Evolutionary conservation across 805 yeast species (phyloP).

Genomic region (Blastobotrys mokoenaii): DNA sequence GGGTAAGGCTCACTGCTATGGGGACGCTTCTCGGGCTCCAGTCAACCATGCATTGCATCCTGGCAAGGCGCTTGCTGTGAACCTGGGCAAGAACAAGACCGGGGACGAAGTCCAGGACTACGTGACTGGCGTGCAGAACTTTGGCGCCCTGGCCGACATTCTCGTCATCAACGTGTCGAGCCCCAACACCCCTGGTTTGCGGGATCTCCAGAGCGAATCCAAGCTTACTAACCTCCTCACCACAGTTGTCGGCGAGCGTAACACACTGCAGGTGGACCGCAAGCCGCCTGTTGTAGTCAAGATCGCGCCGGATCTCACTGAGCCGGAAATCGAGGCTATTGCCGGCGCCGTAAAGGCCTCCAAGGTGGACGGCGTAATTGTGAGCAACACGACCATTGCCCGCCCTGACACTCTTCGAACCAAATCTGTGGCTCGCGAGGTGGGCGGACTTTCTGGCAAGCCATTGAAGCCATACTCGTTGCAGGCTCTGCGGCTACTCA

Average conservation of each 20-base stretch:
- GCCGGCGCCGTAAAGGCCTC: slow-evolving; percentile 72
- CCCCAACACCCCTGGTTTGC: slow-evolving; percentile 92
- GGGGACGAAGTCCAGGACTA: slow-evolving; percentile 90
- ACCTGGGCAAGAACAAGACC: slow-evolving; percentile 84
- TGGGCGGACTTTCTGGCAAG: slow-evolving; percentile 89
- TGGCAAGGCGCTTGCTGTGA: slow-evolving; percentile 66
- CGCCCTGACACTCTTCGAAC: slow-evolving; percentile 63
- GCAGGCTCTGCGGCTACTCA: slow-evolving; percentile 58
- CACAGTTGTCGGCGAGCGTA: slow-evolving; percentile 63
- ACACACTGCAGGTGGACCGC: slow-evolving; percentile 34
- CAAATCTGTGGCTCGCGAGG: slow-evolving; percentile 40
- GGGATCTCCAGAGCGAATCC: slow-evolving; percentile 73
- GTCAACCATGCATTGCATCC: slow-evolving; percentile 45
- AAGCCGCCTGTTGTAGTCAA: slow-evolving; percentile 80
- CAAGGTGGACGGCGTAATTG: slow-evolving; percentile 81
- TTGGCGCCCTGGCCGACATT: slow-evolving; percentile 82
- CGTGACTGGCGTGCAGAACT: slow-evolving; percentile 69
- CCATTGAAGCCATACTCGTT: slow-evolving; percentile 79
- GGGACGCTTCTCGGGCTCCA: slow-evolving; percentile 14
- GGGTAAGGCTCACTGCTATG: slow-evolving; percentile 28
- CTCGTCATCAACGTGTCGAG: slow-evolving; percentile 87
- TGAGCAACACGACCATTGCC: slow-evolving; percentile 85
- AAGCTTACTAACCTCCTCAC: slow-evolving; percentile 61
- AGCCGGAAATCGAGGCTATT: slow-evolving; percentile 70
- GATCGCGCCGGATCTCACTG: slow-evolving; percentile 87